These are phyloP conservation scores for Paramecium caudatum DNA, from an alignment of 73 alveolate genomes.

Conservation along the genomic window DNA sequence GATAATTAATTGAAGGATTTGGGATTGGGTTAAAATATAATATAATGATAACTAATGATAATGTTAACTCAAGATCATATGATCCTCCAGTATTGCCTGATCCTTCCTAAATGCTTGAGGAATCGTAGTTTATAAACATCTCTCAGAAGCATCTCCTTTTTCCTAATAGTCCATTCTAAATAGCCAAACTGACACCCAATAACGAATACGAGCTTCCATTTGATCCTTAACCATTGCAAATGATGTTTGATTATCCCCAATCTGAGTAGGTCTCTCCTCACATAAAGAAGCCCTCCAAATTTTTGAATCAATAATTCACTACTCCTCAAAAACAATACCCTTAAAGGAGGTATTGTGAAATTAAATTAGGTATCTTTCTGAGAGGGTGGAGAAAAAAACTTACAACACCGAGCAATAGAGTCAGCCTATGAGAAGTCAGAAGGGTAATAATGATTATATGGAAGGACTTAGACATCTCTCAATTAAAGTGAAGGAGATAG, in stretches of 20 bases:
- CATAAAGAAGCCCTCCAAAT: background rate
- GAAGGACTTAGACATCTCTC: slow-evolving; percentile 83
- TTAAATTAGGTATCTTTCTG: slow-evolving; percentile 26
- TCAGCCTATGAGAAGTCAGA: background rate
- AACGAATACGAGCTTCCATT: background rate
- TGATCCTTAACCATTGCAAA: background rate
- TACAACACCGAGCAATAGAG: background rate
- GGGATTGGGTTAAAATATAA: slow-evolving; percentile 33
- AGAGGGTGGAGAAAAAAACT: slow-evolving; percentile 29
- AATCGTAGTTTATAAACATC: background rate
- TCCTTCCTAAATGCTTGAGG: slow-evolving; percentile 8
- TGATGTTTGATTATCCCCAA: background rate
- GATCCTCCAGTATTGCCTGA: slow-evolving; percentile 21
- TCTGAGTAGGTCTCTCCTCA: background rate
- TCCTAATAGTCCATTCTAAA: background rate
- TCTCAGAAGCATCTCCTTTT: slow-evolving; percentile 1
- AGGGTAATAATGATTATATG: background rate
- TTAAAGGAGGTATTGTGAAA: background rate
- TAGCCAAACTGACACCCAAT: background rate
- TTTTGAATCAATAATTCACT: background rate
- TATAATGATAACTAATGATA: slow-evolving; percentile 47
- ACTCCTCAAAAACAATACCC: background rate
- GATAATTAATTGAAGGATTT: slow-evolving; percentile 35
- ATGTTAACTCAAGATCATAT: slow-evolving; percentile 55
- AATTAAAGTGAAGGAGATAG: slow-evolving; percentile 86